Percentiles rank a stretch among this genome's conserved stretches.
Evolutionary conservation across 2,329 filamentous ascomycete genomes (phyloP).

Genomic region (Aspergillus sclerotialis): DNA sequence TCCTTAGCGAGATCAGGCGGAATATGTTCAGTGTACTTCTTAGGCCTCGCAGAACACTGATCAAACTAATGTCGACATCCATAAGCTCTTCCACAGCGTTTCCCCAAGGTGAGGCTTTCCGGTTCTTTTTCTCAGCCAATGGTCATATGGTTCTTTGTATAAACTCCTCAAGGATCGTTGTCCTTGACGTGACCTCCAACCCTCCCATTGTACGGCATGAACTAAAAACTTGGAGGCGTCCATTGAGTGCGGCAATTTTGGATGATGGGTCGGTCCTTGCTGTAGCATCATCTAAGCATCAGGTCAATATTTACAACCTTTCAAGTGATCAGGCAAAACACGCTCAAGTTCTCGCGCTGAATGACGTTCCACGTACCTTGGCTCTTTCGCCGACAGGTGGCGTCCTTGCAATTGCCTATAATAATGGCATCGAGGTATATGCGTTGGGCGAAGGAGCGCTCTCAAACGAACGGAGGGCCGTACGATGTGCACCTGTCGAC

Average conservation of each 20-base stretch:
- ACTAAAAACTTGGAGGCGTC: conserved; percentile 70
- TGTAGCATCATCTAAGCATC: conserved; percentile 73
- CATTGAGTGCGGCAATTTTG: conserved; percentile 68
- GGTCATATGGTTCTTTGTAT: conserved; percentile 71
- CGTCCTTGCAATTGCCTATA: conserved; percentile 76
- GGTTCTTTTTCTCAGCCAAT: conserved; percentile 70
- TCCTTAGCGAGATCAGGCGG: conserved; percentile 64
- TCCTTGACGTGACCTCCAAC: conserved; percentile 60
- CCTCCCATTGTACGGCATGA: conserved; percentile 64
- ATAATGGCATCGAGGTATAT: conserved; percentile 82
- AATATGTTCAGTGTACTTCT: conserved; percentile 72
- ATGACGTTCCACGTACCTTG: conserved; percentile 71
- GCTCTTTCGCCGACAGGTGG: conserved; percentile 74
- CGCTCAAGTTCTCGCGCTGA: conserved; percentile 67
- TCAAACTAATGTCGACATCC: conserved; percentile 76
- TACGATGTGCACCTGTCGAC: conserved; percentile 73
- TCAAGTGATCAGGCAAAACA: conserved; percentile 57
- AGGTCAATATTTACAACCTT: conserved; percentile 80
- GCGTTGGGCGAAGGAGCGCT: conserved; percentile 60
- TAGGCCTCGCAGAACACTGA: conserved; percentile 60
- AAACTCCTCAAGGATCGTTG: conserved; percentile 77
- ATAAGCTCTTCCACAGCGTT: conserved; percentile 74
- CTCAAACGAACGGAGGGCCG: conserved; percentile 62
- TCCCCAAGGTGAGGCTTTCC: conserved; percentile 77
- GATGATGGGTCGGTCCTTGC: conserved; percentile 71